Conservation (phyloP, 1,284 basidiomycete genomes). For the Ceratobasidium sp. region DNA sequence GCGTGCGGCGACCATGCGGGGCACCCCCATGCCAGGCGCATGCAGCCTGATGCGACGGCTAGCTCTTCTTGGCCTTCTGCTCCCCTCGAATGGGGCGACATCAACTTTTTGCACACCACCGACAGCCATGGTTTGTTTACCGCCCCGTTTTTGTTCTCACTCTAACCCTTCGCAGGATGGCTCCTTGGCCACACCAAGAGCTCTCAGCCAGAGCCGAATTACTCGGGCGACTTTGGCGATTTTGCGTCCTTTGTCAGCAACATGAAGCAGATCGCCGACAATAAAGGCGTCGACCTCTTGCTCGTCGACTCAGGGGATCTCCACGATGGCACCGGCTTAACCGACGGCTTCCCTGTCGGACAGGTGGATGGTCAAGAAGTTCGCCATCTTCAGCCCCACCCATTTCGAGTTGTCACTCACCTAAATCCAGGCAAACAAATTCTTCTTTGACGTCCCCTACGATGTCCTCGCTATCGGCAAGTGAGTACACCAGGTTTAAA, state of each 20-base stretch:
- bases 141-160: neutral
- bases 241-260: conserved; percentile 81
- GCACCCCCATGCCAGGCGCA: conserved; percentile 23
- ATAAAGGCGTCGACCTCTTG: conserved; percentile 71
- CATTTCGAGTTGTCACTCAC: conserved; percentile 1
- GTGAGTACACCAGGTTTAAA: conserved; percentile 52
- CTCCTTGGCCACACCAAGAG: conserved; percentile 74
- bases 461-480: conserved; percentile 88
- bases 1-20: conserved; percentile 34
- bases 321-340: conserved; percentile 80
- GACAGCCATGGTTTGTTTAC: conserved; percentile 66
- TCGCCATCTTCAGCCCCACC: conserved; percentile 42
- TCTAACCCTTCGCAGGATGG: conserved; percentile 58
- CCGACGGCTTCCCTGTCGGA: conserved; percentile 74
- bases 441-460: conserved; percentile 77
- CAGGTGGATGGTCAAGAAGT: conserved; percentile 75
- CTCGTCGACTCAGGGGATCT: conserved; percentile 78
- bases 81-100: conserved; percentile 74
- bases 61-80: conserved; percentile 44
- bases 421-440: conserved; percentile 64
- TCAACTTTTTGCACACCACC: conserved; percentile 81
- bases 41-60: conserved; percentile 33
- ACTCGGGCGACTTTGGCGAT: conserved; percentile 79
- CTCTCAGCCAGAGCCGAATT: conserved; percentile 75
- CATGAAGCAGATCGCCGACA: conserved; percentile 77